Conservation (phyloP, 2,329 filamentous ascomycete genomes). For the Podosphaera leucotricha region DNA sequence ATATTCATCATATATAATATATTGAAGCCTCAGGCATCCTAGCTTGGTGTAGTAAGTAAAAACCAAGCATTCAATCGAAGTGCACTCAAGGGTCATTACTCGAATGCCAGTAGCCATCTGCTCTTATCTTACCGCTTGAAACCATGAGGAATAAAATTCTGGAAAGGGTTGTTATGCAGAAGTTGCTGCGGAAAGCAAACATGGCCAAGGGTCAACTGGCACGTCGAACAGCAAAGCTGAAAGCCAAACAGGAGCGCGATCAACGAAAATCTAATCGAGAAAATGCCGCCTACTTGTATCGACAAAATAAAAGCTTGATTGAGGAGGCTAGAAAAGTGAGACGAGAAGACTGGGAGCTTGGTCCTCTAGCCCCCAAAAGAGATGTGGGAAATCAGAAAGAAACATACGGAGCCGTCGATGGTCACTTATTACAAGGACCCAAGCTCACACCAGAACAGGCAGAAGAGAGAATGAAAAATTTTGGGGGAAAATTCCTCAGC, state of each 20-base stretch:
- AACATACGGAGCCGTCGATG: constrained; percentile 32
- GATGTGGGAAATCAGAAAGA: constrained; percentile 37
- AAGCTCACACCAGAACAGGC: constrained; percentile 4
- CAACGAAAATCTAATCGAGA: constrained; percentile 7
- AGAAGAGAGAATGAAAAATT: constrained; percentile 14
- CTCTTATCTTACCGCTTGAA: too few species aligned
- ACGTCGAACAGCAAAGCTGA: constrained; percentile 20
- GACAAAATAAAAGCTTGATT: constrained; percentile 16
- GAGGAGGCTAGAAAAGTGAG: constrained; percentile 30
- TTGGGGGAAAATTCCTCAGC: constrained; percentile 28
- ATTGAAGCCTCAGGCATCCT: too few species aligned
- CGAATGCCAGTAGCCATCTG: too few species aligned
- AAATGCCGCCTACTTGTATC: constrained; percentile 8
- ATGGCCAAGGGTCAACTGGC: constrained; percentile 41
- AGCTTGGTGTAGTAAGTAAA: too few species aligned
- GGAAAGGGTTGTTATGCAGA: constrained; percentile 33
- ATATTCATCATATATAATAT: too few species aligned
- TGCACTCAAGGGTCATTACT: too few species aligned
- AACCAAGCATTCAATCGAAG: too few species aligned
- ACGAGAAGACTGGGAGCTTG: constrained; percentile 56
- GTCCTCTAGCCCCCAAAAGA: constrained; percentile 52
- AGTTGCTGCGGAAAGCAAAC: constrained; percentile 40
- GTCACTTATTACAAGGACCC: constrained; percentile 15
- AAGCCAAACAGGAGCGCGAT: constrained; percentile 13
- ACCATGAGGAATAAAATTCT: background rate